These are phyloP conservation scores for Castanospermum australe DNA, from an alignment of 306 rosid genomes.

Conservation along the genomic window DNA sequence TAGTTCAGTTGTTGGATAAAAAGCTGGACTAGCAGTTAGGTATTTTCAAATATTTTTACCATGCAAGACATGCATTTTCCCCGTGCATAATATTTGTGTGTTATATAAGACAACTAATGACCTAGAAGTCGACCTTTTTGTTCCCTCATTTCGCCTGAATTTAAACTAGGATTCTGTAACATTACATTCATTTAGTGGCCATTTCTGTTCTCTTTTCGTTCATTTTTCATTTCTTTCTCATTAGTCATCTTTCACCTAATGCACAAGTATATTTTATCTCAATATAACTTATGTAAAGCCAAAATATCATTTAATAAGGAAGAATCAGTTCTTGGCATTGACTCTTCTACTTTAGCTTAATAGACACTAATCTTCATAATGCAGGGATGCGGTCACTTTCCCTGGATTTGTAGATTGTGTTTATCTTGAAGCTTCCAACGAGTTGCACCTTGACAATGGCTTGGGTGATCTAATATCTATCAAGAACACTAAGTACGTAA, in stretches of 20 bases:
- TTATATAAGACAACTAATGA: not conserved
- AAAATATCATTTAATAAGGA: conserved; percentile 9
- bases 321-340: conserved; percentile 3
- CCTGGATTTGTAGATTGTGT: conserved; percentile 97
- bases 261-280: conserved; percentile 7
- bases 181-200: conserved; percentile 24
- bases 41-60: not conserved
- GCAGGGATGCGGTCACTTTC: conserved; percentile 79
- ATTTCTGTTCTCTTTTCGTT: not conserved
- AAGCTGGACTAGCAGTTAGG: conserved; percentile 1
- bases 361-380: conserved; percentile 20
- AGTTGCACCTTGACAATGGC: conserved; percentile 82
- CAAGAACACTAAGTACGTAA: conserved; percentile 72
- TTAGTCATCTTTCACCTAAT: not conserved
- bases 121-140: not conserved
- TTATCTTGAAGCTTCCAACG: conserved; percentile 69
- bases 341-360: conserved; percentile 20
- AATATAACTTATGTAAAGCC: conserved; percentile 7
- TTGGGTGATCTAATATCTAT: conserved; percentile 77
- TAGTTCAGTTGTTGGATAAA: conserved; percentile 20
- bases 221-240: not conserved
- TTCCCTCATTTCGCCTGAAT: not conserved
- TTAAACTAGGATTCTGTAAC: not conserved
- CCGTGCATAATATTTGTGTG: not conserved
- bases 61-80: not conserved